Evolutionary conservation across 192 early-diverging fungal species (phyloP), one percentile per base, ranked within the genome.

Genomic region (Coemansia reversa): DNA sequence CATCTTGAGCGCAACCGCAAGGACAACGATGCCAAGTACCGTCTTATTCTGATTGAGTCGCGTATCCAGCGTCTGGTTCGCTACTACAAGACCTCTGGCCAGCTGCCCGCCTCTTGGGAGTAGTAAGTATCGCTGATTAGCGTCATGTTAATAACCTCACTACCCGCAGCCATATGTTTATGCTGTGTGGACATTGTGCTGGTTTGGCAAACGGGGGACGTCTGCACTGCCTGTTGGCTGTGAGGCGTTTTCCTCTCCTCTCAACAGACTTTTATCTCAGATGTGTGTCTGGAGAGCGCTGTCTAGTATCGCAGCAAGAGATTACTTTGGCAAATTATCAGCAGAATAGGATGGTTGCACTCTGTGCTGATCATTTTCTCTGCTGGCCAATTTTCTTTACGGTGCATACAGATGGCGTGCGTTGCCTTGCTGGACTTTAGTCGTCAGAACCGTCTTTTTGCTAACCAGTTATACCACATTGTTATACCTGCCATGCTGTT

Each of bases 1-100:
- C 97, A 99, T 83, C 79, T 99, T 67, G 97, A 99, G 88, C 91
- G 91, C 70, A 92, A 94, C 92, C 92, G 95, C 87, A 99, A 99
- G 90, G 97, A 99, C 84, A 84, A 84, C 69, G 97, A 97, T 75
- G 87, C 93, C 83, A 99, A 99, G 92, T 99, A 96, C 91, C 92
- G 97, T 79, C 86, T 96, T 69, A 95, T 96, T 92, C 85, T 96
- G 62, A 91, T 95, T 72, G 95, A 99, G 86, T 95, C 97, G 60
- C 90, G 95, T 87, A 93, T 99, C 78, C 94, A 92, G 86, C 94
- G 97, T 90, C 87, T 99, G 72, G 91, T 90, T 67, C 92, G 94
- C 74, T 99, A 99, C 93, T 99, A 97, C 93, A 94, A 94, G 89
- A 94, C 91, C 76, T 84, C 88, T 69, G 95, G 97, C 62, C 91